phyloP scores from a whole-genome alignment of 1,139 yeast species.

The Candida sojae region DNA sequence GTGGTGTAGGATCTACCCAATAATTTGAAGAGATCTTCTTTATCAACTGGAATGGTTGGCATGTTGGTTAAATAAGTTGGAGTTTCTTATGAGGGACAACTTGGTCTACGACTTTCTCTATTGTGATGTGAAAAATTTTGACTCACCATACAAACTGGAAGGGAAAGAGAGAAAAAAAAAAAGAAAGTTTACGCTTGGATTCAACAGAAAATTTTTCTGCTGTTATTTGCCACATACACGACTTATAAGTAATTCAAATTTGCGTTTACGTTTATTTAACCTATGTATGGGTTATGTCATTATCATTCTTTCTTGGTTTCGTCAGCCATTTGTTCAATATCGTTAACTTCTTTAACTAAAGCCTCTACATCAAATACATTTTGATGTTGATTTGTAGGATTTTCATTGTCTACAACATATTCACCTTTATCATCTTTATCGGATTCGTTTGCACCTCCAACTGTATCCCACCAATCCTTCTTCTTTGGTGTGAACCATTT shows the following conservation, averaged over 20 bases:
- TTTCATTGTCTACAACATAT: constrained; percentile 7
- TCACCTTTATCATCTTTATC: constrained; percentile 15
- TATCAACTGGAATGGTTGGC: constrained; percentile 98
- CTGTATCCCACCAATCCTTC: constrained; percentile 88
- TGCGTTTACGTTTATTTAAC: no score
- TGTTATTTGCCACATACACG: neutral
- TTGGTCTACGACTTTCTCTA: neutral
- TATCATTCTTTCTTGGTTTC: no score
- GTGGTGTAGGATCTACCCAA: constrained; percentile 82
- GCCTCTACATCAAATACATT: constrained; percentile 51
- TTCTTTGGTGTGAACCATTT: constrained; percentile 75
- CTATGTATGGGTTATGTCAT: no score
- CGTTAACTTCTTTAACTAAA: constrained; percentile 45
- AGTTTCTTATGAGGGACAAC: neutral
- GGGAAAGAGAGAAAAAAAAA: no score
- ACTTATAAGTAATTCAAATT: no score
- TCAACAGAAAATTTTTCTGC: neutral
- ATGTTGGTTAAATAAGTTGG: constrained; percentile 33
- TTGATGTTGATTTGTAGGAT: constrained; percentile 16
- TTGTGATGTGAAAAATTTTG: constrained; percentile 14
- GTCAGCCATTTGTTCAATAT: constrained; percentile 35
- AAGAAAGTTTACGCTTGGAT: no score
- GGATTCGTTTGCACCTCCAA: constrained; percentile 35
- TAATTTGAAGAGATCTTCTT: constrained; percentile 82
- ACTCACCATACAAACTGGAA: constrained; percentile 13